Base-by-base conservation (phyloP, 2,329 filamentous ascomycete genomes). In the Ophiostoma novo-ulmi region DNA sequence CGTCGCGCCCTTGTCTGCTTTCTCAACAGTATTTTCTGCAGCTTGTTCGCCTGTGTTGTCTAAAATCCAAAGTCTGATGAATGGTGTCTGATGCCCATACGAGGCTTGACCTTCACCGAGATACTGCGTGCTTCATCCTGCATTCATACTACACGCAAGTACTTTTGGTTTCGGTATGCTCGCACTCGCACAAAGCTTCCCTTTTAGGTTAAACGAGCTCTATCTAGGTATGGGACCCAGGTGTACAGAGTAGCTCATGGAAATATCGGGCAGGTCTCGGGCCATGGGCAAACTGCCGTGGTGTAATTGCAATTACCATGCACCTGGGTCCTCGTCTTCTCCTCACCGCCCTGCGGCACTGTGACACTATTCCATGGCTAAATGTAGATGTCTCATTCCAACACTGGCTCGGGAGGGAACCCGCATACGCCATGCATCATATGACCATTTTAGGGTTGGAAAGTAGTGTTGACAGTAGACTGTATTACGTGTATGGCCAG, bases 361-460 rank as follows among this genome's bases (percentile, higher is more conserved):
- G 38, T 13, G 7, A 13, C 38, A 11, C 11, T 10, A 39, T 39
- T 10, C 10, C 10, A 10, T 39, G 10, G 38, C 52, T 55, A 11
- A 22, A 2, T 11, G 11, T 63, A 63, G 35, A 17, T 63, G 58
- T 63, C 58, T 63, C 13, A 65, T 17, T 11, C 26, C 8, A 39
- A 22, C 31, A 48, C 52, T 58, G 52, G 52, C 52, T 4, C n/a
- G 52, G 36, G 63, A 65, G 63, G 63, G 63, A 65, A 65, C 63
- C 63, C 22, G 63, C 63, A 65, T 65, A 13, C 8, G 36, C 63
- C 10, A 7, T 13, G 10, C 63, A 65, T 65, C 63, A 65, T 65
- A 65, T 65, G 63, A 41, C 63, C 63, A 13, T 5, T n/a, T 20
- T 17, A 4, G 22, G 52, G 7, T 13, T 26, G 26, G n/a, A 26